phyloP scores from a whole-genome alignment of 148 eudicot genomes.

The Vaccinium darrowii region DNA sequence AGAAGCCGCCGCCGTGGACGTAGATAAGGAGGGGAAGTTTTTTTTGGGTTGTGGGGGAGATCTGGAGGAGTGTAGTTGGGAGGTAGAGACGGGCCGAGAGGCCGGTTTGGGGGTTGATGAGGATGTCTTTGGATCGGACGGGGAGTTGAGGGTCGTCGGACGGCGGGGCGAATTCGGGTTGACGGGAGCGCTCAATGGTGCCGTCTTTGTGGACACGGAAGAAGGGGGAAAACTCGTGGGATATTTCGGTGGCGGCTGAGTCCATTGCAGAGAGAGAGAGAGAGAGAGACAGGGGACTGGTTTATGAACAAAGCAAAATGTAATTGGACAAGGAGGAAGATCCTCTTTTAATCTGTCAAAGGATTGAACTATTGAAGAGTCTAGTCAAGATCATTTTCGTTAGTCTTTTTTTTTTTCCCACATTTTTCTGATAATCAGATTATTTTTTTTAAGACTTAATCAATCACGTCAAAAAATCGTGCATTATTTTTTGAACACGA shows the following conservation, averaged over 20 bases:
- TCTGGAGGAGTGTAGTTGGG: constrained; percentile 5
- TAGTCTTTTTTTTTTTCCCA: too few species aligned
- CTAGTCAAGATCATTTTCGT: too few species aligned
- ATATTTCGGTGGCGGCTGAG: not conserved
- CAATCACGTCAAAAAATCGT: too few species aligned
- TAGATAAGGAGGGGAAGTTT: constrained; percentile 33
- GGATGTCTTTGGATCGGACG: constrained; percentile 42
- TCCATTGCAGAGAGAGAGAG: not conserved
- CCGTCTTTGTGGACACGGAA: constrained; percentile 42
- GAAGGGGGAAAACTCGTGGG: constrained; percentile 46
- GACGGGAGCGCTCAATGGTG: constrained; percentile 26
- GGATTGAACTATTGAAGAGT: too few species aligned
- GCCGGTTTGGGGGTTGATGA: constrained; percentile 21
- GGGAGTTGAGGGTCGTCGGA: constrained; percentile 23
- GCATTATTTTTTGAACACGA: too few species aligned
- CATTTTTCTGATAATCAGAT: too few species aligned
- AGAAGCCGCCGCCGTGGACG: constrained; percentile 52
- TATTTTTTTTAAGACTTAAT: too few species aligned
- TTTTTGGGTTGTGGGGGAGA: not conserved
- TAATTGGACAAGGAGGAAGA: too few species aligned
- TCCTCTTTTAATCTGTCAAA: too few species aligned
- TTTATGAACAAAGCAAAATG: not conserved
- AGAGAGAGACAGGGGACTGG: not conserved
- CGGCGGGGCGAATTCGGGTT: constrained; percentile 19
- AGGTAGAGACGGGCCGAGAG: constrained; percentile 37